Conservation (phyloP, 2,329 filamentous ascomycete genomes). For the Alternaria postmessia region DNA sequence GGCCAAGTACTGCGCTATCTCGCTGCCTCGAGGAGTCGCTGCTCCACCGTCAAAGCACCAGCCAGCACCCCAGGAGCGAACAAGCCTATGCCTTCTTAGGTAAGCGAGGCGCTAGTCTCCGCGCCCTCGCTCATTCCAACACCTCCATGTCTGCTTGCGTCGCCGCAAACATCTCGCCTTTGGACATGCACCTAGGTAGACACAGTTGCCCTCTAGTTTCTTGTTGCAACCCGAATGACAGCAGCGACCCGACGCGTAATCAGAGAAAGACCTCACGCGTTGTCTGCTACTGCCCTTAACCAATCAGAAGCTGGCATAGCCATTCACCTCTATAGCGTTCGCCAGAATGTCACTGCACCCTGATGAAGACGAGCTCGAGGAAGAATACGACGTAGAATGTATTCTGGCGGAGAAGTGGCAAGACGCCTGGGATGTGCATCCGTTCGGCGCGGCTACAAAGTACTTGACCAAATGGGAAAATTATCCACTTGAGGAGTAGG, state of each 20-base stretch:
- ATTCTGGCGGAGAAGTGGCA: slow-evolving; percentile 48
- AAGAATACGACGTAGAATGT: slow-evolving; percentile 28
- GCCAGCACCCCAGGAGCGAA: slow-evolving; percentile 13
- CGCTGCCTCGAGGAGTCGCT: slow-evolving; percentile 21
- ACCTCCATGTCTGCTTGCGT: slow-evolving; percentile 2
- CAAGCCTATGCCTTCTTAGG: slow-evolving; percentile 12
- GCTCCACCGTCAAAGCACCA: slow-evolving; percentile 18
- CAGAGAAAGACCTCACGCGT: neutral
- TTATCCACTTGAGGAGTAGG: slow-evolving; percentile 58
- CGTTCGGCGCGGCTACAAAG: slow-evolving; percentile 32
- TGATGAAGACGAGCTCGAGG: slow-evolving; percentile 11
- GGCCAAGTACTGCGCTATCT: slow-evolving; percentile 18
- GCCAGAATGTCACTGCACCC: slow-evolving; percentile 14
- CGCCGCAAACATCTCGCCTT: neutral
- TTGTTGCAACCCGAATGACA: neutral
- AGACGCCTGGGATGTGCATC: slow-evolving; percentile 51
- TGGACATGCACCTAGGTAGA: neutral
- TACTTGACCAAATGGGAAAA: slow-evolving; percentile 72
- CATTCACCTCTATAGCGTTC: neutral
- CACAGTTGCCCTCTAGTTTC: neutral
- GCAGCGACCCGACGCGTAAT: neutral
- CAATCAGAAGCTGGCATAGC: slow-evolving; percentile 22
- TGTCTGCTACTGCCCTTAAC: slow-evolving; percentile 2
- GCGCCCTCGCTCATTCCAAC: neutral
- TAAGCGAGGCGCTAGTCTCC: slow-evolving; percentile 17